Evolutionary conservation across 2,329 filamentous ascomycete genomes (phyloP).

Genomic region (Tolypocladium ovalisporum): DNA sequence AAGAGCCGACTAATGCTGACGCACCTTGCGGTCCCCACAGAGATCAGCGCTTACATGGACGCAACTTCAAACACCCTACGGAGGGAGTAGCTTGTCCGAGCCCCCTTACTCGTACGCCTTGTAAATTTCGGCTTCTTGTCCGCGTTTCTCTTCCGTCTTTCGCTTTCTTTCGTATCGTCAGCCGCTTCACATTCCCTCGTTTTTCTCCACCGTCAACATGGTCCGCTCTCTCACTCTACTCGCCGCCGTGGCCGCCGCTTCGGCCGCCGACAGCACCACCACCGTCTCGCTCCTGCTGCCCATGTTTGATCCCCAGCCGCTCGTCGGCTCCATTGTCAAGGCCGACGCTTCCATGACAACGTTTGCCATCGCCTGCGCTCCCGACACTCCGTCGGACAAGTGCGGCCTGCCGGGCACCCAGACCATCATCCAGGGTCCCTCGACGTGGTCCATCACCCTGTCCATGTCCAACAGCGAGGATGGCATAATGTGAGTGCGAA

Average conservation of each 20-base stretch:
- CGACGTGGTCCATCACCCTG: constrained; percentile 14
- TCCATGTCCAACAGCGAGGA: not conserved
- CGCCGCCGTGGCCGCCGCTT: constrained; percentile 10
- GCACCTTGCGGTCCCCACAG: too few relatives aligned
- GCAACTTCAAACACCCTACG: too few relatives aligned
- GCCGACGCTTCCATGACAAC: constrained; percentile 18
- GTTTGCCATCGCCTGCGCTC: constrained; percentile 14
- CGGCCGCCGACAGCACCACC: constrained; percentile 15
- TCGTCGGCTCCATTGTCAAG: constrained; percentile 19
- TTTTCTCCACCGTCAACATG: constrained; percentile 6
- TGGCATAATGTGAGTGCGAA: not conserved
- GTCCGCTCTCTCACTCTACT: constrained; percentile 14
- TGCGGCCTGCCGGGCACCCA: constrained; percentile 12
- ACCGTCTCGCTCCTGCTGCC: constrained; percentile 16
- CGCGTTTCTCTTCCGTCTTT: too few relatives aligned
- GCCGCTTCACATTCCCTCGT: not conserved
- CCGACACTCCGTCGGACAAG: constrained; percentile 7
- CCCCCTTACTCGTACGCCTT: too few relatives aligned
- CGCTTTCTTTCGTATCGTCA: too few relatives aligned
- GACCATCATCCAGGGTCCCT: constrained; percentile 15
- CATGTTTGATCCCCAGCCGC: constrained; percentile 10
- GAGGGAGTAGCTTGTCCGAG: too few relatives aligned
- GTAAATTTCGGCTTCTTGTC: too few relatives aligned
- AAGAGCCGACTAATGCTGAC: too few relatives aligned
- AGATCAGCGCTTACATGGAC: too few relatives aligned